Evolutionary conservation across 1,139 yeast genomes (phyloP), one percentile per base, ranked within the genome.

Genomic region (Wickerhamomyces sp.): DNA sequence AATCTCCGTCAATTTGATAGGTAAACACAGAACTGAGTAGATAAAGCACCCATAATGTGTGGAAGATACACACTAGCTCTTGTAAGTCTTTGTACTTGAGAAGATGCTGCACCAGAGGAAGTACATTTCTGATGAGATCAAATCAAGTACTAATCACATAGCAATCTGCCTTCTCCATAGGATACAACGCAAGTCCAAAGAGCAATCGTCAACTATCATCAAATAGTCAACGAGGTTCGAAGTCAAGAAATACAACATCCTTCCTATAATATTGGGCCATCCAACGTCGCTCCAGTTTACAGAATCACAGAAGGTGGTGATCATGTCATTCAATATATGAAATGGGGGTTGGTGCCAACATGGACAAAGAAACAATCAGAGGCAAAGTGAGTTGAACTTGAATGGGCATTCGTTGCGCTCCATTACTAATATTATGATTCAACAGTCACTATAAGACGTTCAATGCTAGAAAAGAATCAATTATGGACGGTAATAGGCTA

Each of bases 381-480:
- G 49, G 34, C 56, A 56, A 37, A 61, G 31, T 29, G 13, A 29
- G 31, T 29, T 18, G 23, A 18, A 18, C 23, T 18, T 18, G 23
- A 18, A 18, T 18, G 23, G 23, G 23, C 23, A 4, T 18, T 18
- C 23, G 4, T 18, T 18, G 23, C 23, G 23, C 23, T 18, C 5
- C 23, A 18, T 18, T 5, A 18, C 23, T 18, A 18, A 18, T 18
- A 18, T 18, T 18, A 18, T 18, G 23, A 18, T 4, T 18, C 5
- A 18, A 18, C 5, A 29, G 31, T 45, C 64, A 61, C 18, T 69
- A 72, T 45, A 63, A 66, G 26, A 71, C 78, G 4, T 83, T 85
- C 66, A 85, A 85, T 63, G 87, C 93, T 27, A 65, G 89, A 37
- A 65, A 66, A 42, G 94, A 85, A 52, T 71, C 79, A 1, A 56